Conservation (phyloP, 2,329 filamentous ascomycete genomes). For the Fusarium solani-melongenae region DNA sequence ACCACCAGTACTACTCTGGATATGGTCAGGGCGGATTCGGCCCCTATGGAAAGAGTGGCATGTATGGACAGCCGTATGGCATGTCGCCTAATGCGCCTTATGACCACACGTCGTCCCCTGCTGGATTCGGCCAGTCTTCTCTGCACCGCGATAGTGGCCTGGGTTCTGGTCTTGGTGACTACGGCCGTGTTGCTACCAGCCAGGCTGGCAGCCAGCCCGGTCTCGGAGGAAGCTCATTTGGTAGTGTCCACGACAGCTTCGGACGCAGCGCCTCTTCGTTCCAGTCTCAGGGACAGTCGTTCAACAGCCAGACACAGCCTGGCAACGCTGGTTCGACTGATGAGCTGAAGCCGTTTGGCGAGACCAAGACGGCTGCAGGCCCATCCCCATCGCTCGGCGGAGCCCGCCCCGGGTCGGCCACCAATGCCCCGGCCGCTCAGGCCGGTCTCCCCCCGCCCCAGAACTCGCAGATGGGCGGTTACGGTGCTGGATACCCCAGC, state of each 20-base stretch:
- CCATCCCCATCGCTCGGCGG: constrained; percentile 67
- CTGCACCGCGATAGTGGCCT: constrained; percentile 64
- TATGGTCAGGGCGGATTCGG: constrained; percentile 64
- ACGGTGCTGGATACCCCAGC: constrained; percentile 63
- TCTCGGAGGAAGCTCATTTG: constrained; percentile 63
- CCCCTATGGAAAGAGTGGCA: constrained; percentile 66
- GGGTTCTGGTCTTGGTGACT: constrained; percentile 65
- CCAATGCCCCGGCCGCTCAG: constrained; percentile 62
- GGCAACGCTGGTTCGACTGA: constrained; percentile 57
- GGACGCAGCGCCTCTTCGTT: constrained; percentile 64
- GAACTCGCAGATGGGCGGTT: constrained; percentile 65
- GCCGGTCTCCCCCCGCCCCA: constrained; percentile 67
- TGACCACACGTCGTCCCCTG: constrained; percentile 66
- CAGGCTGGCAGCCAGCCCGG: constrained; percentile 63
- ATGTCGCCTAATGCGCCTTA: constrained; percentile 68
- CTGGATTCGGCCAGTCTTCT: constrained; percentile 64
- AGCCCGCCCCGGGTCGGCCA: constrained; percentile 68
- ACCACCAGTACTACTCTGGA: constrained; percentile 68
- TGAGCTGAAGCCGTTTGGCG: constrained; percentile 70
- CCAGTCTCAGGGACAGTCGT: constrained; percentile 66
- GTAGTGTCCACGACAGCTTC: constrained; percentile 66
- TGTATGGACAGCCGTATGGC: constrained; percentile 68
- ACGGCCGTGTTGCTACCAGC: constrained; percentile 61
- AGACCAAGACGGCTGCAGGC: constrained; percentile 64
- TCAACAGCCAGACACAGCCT: constrained; percentile 62